A percentile compares a stretch with the other conserved stretches of the same genome.
Conservation (phyloP, 129 eudicot species). For the Artemisia tridentata region DNA sequence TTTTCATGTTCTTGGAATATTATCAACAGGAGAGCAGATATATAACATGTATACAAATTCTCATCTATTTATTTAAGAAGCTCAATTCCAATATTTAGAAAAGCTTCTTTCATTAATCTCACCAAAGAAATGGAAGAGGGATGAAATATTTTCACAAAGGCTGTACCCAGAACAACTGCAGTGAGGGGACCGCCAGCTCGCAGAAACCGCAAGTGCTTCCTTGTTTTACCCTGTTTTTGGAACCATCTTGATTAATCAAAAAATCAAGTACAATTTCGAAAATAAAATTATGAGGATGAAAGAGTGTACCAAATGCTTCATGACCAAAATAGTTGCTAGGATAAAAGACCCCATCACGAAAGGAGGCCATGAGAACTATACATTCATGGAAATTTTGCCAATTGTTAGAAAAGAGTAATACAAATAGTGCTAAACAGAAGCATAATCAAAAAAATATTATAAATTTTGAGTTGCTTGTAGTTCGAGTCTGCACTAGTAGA, state of each 20-base stretch:
- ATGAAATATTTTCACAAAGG: constrained; percentile 68
- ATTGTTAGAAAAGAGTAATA: constrained; percentile 20
- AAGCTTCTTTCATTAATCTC: constrained; percentile 38
- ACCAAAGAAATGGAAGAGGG: constrained; percentile 86
- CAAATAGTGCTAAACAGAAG: not conserved
- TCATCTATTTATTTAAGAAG: constrained; percentile 12
- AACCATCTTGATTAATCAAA: constrained; percentile 14
- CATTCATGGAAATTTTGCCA: constrained; percentile 24
- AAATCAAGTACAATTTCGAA: not conserved
- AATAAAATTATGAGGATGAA: not conserved
- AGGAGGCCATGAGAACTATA: constrained; percentile 86
- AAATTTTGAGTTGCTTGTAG: constrained; percentile 3
- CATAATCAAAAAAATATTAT: not conserved
- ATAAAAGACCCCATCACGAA: constrained; percentile 71
- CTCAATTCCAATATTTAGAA: constrained; percentile 26
- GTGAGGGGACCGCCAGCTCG: constrained; percentile 94
- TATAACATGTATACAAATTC: not conserved
- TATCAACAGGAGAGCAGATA: constrained; percentile 10
- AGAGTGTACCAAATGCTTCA: constrained; percentile 81
- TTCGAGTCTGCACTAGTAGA: constrained; percentile 9
- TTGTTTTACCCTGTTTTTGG: constrained; percentile 62
- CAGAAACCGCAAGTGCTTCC: constrained; percentile 64
- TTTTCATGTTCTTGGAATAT: not conserved
- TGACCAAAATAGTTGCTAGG: constrained; percentile 62
- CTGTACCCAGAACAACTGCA: constrained; percentile 85